Conservation (phyloP, 2,329 filamentous ascomycete species). For the Xylaria sp. region DNA sequence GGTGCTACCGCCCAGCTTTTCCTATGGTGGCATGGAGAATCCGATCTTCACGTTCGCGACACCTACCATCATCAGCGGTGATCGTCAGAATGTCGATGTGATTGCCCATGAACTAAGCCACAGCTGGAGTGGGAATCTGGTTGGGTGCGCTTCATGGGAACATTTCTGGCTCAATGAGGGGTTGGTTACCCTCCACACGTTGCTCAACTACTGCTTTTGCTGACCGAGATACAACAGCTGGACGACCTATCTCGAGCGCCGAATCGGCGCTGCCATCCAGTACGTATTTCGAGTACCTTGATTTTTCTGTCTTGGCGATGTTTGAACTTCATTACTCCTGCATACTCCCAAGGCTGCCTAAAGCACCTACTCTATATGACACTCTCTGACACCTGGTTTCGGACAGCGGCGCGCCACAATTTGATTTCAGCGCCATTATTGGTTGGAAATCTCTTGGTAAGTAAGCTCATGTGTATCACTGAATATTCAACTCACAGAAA, state of each 20-base stretch:
- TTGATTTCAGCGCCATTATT: slow-evolving; percentile 95
- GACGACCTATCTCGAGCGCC: slow-evolving; percentile 94
- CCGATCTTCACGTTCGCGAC: slow-evolving; percentile 96
- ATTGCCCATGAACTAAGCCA: slow-evolving; percentile 80
- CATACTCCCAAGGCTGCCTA: background rate
- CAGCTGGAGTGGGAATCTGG: slow-evolving; percentile 90
- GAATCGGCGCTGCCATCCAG: slow-evolving; percentile 81
- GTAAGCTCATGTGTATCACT: slow-evolving; percentile 32
- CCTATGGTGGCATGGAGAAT: slow-evolving; percentile 93
- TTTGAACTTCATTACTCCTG: slow-evolving; percentile 10
- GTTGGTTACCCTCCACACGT: background rate
- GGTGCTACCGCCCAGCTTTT: slow-evolving; percentile 89
- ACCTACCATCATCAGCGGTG: slow-evolving; percentile 91
- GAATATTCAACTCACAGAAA: slow-evolving; percentile 14
- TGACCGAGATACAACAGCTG: slow-evolving; percentile 58
- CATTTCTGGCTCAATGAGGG: slow-evolving; percentile 83
- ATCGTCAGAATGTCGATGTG: slow-evolving; percentile 92
- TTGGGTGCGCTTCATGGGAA: slow-evolving; percentile 83
- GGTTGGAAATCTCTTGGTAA: slow-evolving; percentile 87
- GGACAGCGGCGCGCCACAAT: slow-evolving; percentile 74
- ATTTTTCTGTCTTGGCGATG: background rate
- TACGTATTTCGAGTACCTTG: slow-evolving; percentile 19
- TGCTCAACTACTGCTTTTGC: background rate
- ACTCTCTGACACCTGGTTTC: slow-evolving; percentile 16
- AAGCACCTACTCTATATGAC: background rate